Conservation (phyloP, 208 protist species). For the Crithidia acanthocephali region DNA sequence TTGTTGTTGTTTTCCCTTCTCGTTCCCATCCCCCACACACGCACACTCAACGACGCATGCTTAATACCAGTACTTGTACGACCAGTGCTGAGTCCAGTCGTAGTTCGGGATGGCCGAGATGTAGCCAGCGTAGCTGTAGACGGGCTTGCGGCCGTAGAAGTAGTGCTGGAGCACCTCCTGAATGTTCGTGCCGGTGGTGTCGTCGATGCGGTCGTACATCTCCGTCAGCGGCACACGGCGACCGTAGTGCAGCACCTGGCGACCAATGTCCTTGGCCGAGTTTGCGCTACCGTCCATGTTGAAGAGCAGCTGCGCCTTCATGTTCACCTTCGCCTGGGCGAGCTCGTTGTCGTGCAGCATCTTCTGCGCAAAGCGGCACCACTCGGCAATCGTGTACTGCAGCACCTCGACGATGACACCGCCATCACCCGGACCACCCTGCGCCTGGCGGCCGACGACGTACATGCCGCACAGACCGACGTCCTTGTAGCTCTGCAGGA, state of each 20-base stretch:
- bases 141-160: conserved; percentile 90
- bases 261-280: conserved; percentile 87
- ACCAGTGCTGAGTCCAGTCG: conserved; percentile 90
- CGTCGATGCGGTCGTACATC: conserved; percentile 93
- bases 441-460: conserved; percentile 70
- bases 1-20: neutral
- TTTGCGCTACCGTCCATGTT: conserved; percentile 90
- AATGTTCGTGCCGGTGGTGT: conserved; percentile 83
- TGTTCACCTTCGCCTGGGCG: conserved; percentile 87
- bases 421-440: conserved; percentile 63
- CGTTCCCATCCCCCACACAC: neutral
- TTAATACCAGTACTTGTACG: conserved; percentile 94
- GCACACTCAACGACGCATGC: neutral
- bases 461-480: conserved; percentile 90
- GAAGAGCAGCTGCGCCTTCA: conserved; percentile 91
- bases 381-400: conserved; percentile 90
- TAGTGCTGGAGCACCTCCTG: conserved; percentile 92
- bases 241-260: conserved; percentile 86
- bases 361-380: conserved; percentile 87
- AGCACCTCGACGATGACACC: conserved; percentile 84
- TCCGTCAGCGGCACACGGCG: conserved; percentile 86
- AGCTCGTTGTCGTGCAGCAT: conserved; percentile 86
- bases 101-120: conserved; percentile 84
- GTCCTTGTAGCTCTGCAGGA: conserved; percentile 90
- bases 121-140: conserved; percentile 89